Evolutionary conservation across 441 rosid genomes (phyloP).

Genomic region (Eruca vesicaria): DNA sequence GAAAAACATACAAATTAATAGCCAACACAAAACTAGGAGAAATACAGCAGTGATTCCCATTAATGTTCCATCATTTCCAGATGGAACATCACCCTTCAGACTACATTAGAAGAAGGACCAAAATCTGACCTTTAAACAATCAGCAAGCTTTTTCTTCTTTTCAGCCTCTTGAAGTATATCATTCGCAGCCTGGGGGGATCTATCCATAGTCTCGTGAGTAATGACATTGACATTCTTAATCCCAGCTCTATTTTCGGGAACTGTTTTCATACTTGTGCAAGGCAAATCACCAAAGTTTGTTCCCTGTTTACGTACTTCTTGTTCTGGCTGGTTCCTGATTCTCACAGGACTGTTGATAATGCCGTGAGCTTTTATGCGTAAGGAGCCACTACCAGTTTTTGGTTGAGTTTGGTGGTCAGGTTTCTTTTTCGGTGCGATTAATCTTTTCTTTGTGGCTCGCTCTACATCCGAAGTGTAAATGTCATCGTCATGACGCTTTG

Average conservation of each 20-base stretch:
- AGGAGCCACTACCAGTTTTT: conserved; percentile 40
- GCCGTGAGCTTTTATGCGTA: conserved; percentile 37
- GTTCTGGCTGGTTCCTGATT: conserved; percentile 13
- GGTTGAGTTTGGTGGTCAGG: conserved; percentile 41
- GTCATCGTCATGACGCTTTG: conserved; percentile 15
- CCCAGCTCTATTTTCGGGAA: conserved; percentile 34
- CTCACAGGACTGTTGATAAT: conserved; percentile 30
- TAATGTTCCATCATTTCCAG: neutral
- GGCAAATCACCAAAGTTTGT: conserved; percentile 16
- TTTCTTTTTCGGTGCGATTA: conserved; percentile 39
- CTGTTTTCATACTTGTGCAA: conserved; percentile 21
- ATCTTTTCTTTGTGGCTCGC: conserved; percentile 41
- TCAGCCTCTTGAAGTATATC: conserved; percentile 59
- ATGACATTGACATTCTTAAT: conserved; percentile 34
- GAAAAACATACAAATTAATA: conserved; percentile 27
- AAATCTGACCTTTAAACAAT: conserved; percentile 57
- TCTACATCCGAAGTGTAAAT: conserved; percentile 4
- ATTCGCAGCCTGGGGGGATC: conserved; percentile 38
- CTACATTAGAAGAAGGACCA: no score
- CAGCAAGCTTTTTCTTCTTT: conserved; percentile 50
- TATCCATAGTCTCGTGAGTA: conserved; percentile 38
- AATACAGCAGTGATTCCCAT: neutral
- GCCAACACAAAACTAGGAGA: conserved; percentile 17
- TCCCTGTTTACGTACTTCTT: conserved; percentile 12
- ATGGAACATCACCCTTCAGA: conserved; percentile 16